Conservation (phyloP, 768 basidiomycete species). For the Sarcomyxa edulis region DNA sequence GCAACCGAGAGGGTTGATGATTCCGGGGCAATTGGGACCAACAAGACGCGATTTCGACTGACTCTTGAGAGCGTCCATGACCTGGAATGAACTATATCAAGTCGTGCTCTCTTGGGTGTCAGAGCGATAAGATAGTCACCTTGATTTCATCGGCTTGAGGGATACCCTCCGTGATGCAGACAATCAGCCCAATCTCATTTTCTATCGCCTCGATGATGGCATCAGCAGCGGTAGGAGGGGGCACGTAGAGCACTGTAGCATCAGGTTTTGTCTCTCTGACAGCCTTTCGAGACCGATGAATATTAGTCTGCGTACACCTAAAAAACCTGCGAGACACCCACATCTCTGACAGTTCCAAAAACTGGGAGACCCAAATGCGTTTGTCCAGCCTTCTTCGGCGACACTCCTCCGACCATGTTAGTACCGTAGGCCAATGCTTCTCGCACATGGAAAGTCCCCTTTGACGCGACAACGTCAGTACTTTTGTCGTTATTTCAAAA, state of each 20-base stretch:
- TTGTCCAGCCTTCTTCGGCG: conserved; percentile 93
- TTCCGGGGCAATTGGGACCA: conserved; percentile 97
- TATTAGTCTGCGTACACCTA: conserved; percentile 1
- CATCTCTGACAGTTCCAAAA: conserved; percentile 89
- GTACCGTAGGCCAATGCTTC: conserved; percentile 95
- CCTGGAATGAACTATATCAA: conserved; percentile 36
- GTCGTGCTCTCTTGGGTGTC: neutral
- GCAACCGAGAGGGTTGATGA: conserved; percentile 95
- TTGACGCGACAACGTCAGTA: conserved; percentile 1
- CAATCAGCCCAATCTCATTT: conserved; percentile 95
- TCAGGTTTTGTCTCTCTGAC: conserved; percentile 84
- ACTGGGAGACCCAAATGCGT: conserved; percentile 94
- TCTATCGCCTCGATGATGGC: conserved; percentile 99
- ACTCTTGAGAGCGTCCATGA: conserved; percentile 89
- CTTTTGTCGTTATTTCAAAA: conserved; percentile 2
- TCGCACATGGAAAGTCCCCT: conserved; percentile 96
- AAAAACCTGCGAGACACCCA: conserved; percentile 24
- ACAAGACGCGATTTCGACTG: conserved; percentile 95
- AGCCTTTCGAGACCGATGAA: conserved; percentile 47
- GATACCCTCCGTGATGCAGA: conserved; percentile 98
- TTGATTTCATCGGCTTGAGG: conserved; percentile 96
- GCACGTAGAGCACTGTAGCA: conserved; percentile 95
- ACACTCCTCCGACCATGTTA: conserved; percentile 96
- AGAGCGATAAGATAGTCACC: conserved; percentile 36
- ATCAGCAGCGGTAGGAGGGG: conserved; percentile 92